Conservation (phyloP, 805 yeast species). For the Candida adriatica region DNA sequence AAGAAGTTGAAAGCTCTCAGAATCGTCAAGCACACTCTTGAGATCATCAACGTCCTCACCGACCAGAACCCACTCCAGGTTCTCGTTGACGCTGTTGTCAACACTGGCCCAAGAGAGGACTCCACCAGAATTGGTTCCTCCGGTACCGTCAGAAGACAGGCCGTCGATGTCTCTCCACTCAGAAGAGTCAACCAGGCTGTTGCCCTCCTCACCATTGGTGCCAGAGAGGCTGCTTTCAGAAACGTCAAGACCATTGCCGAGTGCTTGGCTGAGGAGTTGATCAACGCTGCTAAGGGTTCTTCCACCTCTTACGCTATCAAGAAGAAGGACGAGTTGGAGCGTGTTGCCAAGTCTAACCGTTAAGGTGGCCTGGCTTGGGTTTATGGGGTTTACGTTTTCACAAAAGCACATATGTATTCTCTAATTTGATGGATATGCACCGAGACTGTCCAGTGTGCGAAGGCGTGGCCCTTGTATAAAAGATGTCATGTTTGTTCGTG, state of each 20-base stretch:
- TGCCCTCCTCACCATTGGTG: slow-evolving; percentile 97
- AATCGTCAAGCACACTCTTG: slow-evolving; percentile 98
- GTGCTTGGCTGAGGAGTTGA: slow-evolving; percentile 99
- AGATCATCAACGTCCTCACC: slow-evolving; percentile 93
- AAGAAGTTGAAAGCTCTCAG: slow-evolving; percentile 99
- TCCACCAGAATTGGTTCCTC: slow-evolving; percentile 99
- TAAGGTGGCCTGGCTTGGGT: slow-evolving; percentile 35
- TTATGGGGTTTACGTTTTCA: slow-evolving; percentile 11
- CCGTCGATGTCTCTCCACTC: slow-evolving; percentile 99
- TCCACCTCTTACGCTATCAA: slow-evolving; percentile 99
- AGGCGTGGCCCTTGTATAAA: too few relatives aligned
- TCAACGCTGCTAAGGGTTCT: slow-evolving; percentile 99
- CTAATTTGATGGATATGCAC: slow-evolving; percentile 9
- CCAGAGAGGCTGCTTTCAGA: slow-evolving; percentile 99
- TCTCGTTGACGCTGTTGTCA: slow-evolving; percentile 97
- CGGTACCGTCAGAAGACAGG: slow-evolving; percentile 99
- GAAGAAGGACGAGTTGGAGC: slow-evolving; percentile 99
- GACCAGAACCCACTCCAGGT: slow-evolving; percentile 99
- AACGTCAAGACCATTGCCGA: slow-evolving; percentile 99
- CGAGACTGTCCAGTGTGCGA: too few relatives aligned
- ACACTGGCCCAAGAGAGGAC: slow-evolving; percentile 99
- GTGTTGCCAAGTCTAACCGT: slow-evolving; percentile 99
- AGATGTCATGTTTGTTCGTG: too few relatives aligned
- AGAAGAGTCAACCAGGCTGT: slow-evolving; percentile 99
- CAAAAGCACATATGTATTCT: slow-evolving; percentile 14